These are phyloP conservation scores for Talaromyces verruculosus DNA, from an alignment of 2,329 filamentous ascomycete species.

Conservation along the genomic window DNA sequence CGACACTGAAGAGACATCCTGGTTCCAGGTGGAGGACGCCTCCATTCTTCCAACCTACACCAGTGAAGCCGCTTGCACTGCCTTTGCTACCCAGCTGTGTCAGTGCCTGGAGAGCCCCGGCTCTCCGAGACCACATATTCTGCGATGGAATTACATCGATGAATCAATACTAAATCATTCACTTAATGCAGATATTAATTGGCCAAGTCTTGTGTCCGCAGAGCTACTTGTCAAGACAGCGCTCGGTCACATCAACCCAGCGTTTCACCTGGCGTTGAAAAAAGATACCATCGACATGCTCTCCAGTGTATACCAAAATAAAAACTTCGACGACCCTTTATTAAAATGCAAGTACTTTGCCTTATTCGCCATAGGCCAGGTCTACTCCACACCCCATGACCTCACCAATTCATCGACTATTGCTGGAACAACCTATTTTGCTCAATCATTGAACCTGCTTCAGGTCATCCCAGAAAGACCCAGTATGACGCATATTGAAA, in stretches of 20 bases:
- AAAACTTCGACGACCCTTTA: not conserved
- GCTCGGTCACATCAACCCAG: constrained; percentile 37
- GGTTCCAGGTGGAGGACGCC: constrained; percentile 20
- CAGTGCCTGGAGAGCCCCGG: constrained; percentile 37
- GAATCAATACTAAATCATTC: not conserved
- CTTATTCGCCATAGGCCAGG: not conserved
- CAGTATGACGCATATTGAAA: constrained; percentile 26
- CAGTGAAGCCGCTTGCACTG: constrained; percentile 42
- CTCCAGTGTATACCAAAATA: constrained; percentile 33
- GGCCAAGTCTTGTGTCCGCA: constrained; percentile 28
- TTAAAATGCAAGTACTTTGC: not conserved
- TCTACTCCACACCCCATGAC: not conserved
- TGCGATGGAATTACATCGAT: not conserved
- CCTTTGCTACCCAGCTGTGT: constrained; percentile 42
- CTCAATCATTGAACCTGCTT: constrained; percentile 41
- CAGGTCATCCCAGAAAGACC: constrained; percentile 48
- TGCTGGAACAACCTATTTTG: constrained; percentile 48
- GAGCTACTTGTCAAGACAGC: constrained; percentile 40
- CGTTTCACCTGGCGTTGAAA: constrained; percentile 41
- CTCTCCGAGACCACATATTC: constrained; percentile 24
- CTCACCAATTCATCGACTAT: constrained; percentile 33
- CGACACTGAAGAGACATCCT: not conserved
- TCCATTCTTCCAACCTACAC: constrained; percentile 41
- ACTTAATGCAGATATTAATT: not conserved
- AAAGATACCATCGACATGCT: constrained; percentile 41